Conservation (phyloP, 371 early-diverging fungal species). For the Entomophthora muscae region DNA sequence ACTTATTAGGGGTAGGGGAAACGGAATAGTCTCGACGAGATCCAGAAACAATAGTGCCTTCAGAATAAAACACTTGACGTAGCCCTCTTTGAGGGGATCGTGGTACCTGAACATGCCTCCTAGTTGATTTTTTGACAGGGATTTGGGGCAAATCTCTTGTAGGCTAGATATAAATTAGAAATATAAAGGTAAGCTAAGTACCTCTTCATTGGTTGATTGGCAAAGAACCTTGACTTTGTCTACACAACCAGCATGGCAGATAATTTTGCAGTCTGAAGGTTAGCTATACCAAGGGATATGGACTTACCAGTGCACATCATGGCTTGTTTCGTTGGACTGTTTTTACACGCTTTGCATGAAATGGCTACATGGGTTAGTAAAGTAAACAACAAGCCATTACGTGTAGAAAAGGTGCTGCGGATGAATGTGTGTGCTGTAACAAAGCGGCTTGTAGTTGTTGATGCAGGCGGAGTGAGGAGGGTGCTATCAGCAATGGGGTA, state of each 20-base stretch:
- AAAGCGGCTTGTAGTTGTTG: background rate
- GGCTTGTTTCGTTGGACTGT: slow-evolving; percentile 17
- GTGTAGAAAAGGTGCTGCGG: slow-evolving; percentile 20
- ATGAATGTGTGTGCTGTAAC: slow-evolving; percentile 17
- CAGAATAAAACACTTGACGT: background rate
- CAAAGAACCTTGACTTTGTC: slow-evolving; percentile 4
- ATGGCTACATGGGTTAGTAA: slow-evolving; percentile 14
- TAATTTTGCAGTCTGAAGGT: slow-evolving; percentile 18
- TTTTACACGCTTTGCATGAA: slow-evolving; percentile 17
- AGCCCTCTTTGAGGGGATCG: background rate
- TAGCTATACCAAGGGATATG: slow-evolving; percentile 1
- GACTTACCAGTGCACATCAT: slow-evolving; percentile 20
- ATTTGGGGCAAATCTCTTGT: background rate
- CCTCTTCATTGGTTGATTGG: background rate
- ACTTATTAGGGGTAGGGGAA: background rate
- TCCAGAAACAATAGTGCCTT: background rate
- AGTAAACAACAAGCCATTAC: slow-evolving; percentile 13
- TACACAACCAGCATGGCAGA: slow-evolving; percentile 18
- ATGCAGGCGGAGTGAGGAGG: background rate
- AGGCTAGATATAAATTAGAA: background rate
- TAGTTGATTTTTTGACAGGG: background rate
- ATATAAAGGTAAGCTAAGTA: background rate
- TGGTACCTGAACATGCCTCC: background rate
- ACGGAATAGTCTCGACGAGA: background rate
- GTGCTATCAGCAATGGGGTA: background rate